phyloP scores from a whole-genome alignment of 768 basidiomycete genomes.

The Mycena galericulata region DNA sequence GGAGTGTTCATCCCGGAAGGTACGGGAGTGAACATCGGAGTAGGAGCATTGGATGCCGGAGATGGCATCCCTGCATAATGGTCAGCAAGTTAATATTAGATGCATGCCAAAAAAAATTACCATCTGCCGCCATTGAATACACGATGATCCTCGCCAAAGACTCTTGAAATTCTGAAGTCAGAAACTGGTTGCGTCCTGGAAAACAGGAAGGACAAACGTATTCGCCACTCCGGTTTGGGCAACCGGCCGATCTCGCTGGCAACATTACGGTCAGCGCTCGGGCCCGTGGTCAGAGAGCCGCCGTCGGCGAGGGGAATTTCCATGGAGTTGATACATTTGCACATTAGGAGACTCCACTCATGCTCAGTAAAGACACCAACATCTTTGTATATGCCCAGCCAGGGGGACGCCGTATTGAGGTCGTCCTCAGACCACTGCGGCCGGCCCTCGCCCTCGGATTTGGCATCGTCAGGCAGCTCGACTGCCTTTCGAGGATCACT shows the following conservation, averaged over 20 bases:
- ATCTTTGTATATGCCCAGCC: conserved; percentile 85
- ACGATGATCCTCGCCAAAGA: conserved; percentile 89
- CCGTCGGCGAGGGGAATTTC: conserved; percentile 81
- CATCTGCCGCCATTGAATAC: conserved; percentile 86
- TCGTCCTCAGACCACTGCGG: conserved; percentile 64
- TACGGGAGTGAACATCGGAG: conserved; percentile 80
- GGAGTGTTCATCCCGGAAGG: conserved; percentile 73
- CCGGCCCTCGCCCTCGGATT: conserved; percentile 70
- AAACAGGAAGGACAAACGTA: conserved; percentile 50
- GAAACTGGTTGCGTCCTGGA: not conserved
- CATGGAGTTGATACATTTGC: conserved; percentile 88
- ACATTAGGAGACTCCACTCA: conserved; percentile 90
- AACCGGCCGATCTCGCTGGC: conserved; percentile 80
- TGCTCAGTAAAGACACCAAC: conserved; percentile 89
- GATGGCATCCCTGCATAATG: conserved; percentile 63
- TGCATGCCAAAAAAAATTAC: too few relatives aligned
- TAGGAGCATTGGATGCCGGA: conserved; percentile 71
- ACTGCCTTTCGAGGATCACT: conserved; percentile 79
- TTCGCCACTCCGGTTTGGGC: conserved; percentile 80
- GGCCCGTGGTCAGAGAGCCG: conserved; percentile 81
- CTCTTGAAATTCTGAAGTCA: conserved; percentile 57
- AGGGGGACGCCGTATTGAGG: conserved; percentile 53
- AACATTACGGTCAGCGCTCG: conserved; percentile 78
- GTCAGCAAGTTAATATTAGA: too few relatives aligned
- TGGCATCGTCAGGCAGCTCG: conserved; percentile 77